A percentile compares a stretch with the other conserved stretches of the same genome.
These are phyloP conservation scores for Argentina anserina DNA, from an alignment of 306 rosid genomes.

Conservation along the genomic window DNA sequence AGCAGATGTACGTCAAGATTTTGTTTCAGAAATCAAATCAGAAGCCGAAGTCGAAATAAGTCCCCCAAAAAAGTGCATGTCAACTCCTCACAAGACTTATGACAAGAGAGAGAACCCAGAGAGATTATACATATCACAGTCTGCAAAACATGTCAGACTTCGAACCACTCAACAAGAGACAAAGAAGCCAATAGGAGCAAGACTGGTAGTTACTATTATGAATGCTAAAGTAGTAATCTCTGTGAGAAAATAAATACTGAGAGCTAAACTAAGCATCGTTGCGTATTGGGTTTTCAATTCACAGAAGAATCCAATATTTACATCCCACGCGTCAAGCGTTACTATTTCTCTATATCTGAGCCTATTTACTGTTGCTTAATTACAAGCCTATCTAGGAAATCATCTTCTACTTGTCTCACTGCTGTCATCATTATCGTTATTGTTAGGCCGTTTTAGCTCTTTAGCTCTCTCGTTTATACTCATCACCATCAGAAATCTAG, in stretches of 20 bases:
- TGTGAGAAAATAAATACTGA: constrained; percentile 7
- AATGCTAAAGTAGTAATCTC: not conserved
- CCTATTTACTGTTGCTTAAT: constrained; percentile 36
- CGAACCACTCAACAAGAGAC: constrained; percentile 17
- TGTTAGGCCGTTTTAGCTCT: too few relatives aligned
- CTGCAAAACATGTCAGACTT: constrained; percentile 30
- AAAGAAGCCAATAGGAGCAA: not conserved
- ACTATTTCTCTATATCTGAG: constrained; percentile 40
- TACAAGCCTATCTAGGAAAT: constrained; percentile 39
- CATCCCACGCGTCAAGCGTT: constrained; percentile 63
- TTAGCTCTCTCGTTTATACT: not conserved
- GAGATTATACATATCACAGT: constrained; percentile 4
- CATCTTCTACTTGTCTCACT: constrained; percentile 21
- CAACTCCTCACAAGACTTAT: constrained; percentile 44
- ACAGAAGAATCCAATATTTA: constrained; percentile 54
- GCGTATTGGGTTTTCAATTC: constrained; percentile 23
- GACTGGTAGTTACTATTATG: constrained; percentile 8
- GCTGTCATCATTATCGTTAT: constrained; percentile 6
- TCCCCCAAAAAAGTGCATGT: constrained; percentile 47
- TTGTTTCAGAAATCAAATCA: constrained; percentile 34
- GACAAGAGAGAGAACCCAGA: constrained; percentile 7
- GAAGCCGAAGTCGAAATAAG: constrained; percentile 17
- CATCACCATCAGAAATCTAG: not conserved
- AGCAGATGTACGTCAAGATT: constrained; percentile 48
- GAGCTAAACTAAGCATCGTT: constrained; percentile 2